A percentile compares a stretch with the other conserved stretches of the same genome.
Conservation (phyloP, 2,329 filamentous ascomycete species). For the Fusarium sp. region DNA sequence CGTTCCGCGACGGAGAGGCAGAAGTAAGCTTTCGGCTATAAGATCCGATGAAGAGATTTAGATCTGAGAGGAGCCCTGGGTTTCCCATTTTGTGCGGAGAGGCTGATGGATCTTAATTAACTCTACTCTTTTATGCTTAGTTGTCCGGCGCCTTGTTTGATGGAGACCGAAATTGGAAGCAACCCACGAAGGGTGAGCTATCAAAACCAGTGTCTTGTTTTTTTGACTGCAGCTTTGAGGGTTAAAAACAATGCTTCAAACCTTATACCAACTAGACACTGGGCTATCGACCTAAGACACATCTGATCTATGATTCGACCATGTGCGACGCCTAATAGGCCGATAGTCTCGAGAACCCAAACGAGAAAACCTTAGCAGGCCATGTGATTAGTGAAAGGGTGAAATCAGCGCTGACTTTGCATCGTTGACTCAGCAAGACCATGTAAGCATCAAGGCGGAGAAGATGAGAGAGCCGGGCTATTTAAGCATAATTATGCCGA, state of each 20-base stretch:
- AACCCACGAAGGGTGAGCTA: too few relatives aligned
- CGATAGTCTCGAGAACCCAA: neutral
- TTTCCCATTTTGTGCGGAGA: neutral
- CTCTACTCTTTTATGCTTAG: neutral
- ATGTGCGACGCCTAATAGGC: neutral
- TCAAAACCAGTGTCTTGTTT: too few relatives aligned
- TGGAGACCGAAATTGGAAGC: too few relatives aligned
- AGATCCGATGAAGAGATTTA: neutral
- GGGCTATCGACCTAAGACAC: fast-evolving
- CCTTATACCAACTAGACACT: neutral
- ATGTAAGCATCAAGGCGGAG: neutral
- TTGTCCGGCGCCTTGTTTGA: too few relatives aligned
- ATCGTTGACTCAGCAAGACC: neutral
- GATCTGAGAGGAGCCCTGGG: neutral
- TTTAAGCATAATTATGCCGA: constrained; percentile 13
- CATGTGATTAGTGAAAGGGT: neutral
- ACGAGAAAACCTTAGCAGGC: fast-evolving
- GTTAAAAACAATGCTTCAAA: neutral
- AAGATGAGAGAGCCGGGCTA: neutral
- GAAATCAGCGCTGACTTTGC: neutral
- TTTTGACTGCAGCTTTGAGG: too few relatives aligned
- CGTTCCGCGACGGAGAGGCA: neutral
- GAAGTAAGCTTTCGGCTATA: neutral
- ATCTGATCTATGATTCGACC: neutral
- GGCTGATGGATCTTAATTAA: neutral